Evolutionary conservation across 2,329 filamentous ascomycete species (phyloP), one percentile per base, ranked within the genome.

Genomic region (Alternaria hordeiaustralica): DNA sequence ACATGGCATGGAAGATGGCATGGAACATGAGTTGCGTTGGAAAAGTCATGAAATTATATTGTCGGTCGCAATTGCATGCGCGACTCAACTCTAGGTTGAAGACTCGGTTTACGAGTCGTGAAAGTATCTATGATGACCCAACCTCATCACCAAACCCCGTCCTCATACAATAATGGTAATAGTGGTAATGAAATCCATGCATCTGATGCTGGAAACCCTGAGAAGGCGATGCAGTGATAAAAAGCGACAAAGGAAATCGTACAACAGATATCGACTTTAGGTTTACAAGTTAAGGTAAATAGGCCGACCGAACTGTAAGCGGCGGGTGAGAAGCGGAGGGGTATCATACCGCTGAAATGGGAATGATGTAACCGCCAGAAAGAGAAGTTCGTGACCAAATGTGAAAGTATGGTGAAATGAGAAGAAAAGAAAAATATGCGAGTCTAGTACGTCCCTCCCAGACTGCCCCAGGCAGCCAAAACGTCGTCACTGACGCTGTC

Each of bases 401-500:
- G n/a, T n/a, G n/a, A n/a, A n/a, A n/a, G n/a, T n/a, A n/a, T n/a
- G n/a, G n/a, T n/a, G 20, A 23, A 25, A 47, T 11, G 1, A 23
- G 20, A 15, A 18, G 25, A 50, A 28, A 60, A 20, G 33, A 49
- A 13, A 28, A 15, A 21, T 3, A 12, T 6, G 4, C 3, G 18
- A n/a, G 28, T 33, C 60, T 50, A 74, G 56, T 74, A 74, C 53
- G 75, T 74, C 13, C 82, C 82, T 8, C 83, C 83, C 23, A 84
- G 64, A 60, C 79, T 82, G 11, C 80, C 80, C 82, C 82, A 84
- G 15, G 82, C 82, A 58, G 81, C 81, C 26, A 84, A 70, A 8
- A 84, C 80, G 65, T 84, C 83, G 30, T 83, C 82, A 45, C 80
- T 81, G 5, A 83, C 81, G 61, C 81, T 83, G 50, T 76, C 78